Percentiles rank a stretch among this genome's conserved stretches.
phyloP scores from a whole-genome alignment of 208 protist genomes.

The Trypanosomatidae sp. region DNA sequence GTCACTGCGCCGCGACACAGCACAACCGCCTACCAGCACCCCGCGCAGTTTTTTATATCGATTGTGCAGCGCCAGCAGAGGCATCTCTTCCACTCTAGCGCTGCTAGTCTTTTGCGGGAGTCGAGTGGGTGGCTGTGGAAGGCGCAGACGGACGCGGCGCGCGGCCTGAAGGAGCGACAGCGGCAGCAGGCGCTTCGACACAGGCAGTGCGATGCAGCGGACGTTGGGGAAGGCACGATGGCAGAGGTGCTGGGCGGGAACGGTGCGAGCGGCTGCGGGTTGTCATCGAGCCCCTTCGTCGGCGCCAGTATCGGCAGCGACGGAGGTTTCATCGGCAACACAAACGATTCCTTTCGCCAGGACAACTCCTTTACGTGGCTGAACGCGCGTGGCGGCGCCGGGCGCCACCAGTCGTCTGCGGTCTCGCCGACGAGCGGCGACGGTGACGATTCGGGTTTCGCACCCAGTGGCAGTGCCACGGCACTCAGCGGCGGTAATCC shows the following conservation, averaged over 20 bases:
- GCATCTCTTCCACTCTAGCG: constrained; percentile 52
- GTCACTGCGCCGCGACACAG: constrained; percentile 5
- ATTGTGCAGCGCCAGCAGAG: constrained; percentile 60
- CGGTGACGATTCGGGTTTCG: not conserved
- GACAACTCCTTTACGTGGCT: constrained; percentile 20
- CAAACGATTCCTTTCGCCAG: constrained; percentile 34
- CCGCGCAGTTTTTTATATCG: constrained; percentile 73
- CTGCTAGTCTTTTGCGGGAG: constrained; percentile 45
- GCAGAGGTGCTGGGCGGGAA: constrained; percentile 5
- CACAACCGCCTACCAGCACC: constrained; percentile 37
- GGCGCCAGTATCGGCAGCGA: constrained; percentile 13
- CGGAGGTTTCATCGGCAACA: constrained; percentile 35
- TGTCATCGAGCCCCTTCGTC: constrained; percentile 3
- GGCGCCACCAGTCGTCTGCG: not conserved
- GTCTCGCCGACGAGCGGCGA: not conserved
- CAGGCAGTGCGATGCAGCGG: constrained; percentile 8
- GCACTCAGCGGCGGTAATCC: not conserved
- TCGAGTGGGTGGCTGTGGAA: constrained; percentile 61
- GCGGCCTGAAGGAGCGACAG: constrained; percentile 14
- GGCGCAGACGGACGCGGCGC: constrained; percentile 29
- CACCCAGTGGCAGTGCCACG: constrained; percentile 1
- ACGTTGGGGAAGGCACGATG: constrained; percentile 4
- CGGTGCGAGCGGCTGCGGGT: not conserved
- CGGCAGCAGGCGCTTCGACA: constrained; percentile 17
- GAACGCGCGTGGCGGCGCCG: not conserved